Percentiles rank a stretch among this genome's conserved stretches.
Conservation (phyloP, 306 rosid species). For the Ammopiptanthus mongolicus region DNA sequence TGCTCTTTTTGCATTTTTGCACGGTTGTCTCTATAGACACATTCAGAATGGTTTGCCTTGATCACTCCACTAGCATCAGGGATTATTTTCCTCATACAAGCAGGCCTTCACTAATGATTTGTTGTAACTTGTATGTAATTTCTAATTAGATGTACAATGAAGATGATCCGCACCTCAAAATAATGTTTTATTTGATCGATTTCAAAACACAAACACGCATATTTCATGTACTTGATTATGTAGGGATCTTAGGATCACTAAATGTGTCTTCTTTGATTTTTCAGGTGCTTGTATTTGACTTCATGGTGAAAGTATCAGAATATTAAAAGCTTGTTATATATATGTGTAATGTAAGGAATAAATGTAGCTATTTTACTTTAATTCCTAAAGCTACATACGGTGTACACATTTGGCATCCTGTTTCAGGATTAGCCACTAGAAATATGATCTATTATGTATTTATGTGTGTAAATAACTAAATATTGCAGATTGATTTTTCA, state of each 20-base stretch:
- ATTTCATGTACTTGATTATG: too few relatives aligned
- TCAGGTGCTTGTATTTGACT: constrained; percentile 5
- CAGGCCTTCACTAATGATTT: neutral
- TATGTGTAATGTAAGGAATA: neutral
- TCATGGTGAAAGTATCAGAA: neutral
- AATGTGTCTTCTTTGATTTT: neutral
- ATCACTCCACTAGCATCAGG: too few relatives aligned
- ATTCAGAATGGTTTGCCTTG: too few relatives aligned
- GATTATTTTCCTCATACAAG: too few relatives aligned
- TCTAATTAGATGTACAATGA: neutral
- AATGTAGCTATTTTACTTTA: neutral
- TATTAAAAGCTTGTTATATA: neutral
- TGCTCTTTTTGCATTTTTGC: neutral
- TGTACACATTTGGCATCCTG: too few relatives aligned
- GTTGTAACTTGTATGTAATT: neutral
- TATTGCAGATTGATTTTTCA: too few relatives aligned
- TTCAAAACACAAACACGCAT: neutral
- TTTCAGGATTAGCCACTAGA: neutral
- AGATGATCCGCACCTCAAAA: neutral
- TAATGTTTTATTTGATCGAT: neutral
- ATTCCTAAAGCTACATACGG: too few relatives aligned
- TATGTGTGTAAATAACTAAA: too few relatives aligned
- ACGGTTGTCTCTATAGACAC: neutral
- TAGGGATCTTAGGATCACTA: neutral
- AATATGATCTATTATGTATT: neutral